These are phyloP conservation scores for barley (Hordeum vulgare) DNA, from an alignment of 176 grass and related monocot species.

Conservation along the genomic window DNA sequence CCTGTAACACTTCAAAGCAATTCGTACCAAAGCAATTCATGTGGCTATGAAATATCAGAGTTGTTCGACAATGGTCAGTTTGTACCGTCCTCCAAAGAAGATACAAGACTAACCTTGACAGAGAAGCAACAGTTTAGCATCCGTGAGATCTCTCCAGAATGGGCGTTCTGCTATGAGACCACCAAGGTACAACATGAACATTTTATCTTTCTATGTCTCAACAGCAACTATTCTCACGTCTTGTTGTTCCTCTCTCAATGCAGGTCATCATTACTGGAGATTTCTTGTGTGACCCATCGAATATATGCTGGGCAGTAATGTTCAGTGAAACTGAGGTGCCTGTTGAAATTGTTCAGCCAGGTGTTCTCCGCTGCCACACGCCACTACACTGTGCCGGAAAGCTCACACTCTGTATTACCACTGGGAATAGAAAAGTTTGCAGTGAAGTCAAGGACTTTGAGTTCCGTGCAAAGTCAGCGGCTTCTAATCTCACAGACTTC, in stretches of 20 bases:
- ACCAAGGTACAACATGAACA: conserved; percentile 64
- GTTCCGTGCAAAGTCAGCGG: conserved; percentile 46
- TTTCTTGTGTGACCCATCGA: conserved; percentile 62
- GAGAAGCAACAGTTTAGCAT: conserved; percentile 66
- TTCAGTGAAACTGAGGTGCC: conserved; percentile 77
- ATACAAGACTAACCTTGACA: conserved; percentile 36
- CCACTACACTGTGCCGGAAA: conserved; percentile 64
- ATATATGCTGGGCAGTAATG: conserved; percentile 60
- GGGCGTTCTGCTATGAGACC: conserved; percentile 79
- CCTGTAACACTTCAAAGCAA: conserved; percentile 23
- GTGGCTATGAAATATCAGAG: conserved; percentile 38
- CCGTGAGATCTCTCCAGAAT: conserved; percentile 86
- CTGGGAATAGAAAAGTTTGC: conserved; percentile 77
- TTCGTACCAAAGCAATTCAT: conserved; percentile 22
- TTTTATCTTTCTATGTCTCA: not conserved
- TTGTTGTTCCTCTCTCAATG: conserved; percentile 4
- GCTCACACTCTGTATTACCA: conserved; percentile 58
- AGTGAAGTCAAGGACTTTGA: conserved; percentile 88
- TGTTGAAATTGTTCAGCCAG: conserved; percentile 79
- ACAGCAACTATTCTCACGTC: conserved; percentile 19
- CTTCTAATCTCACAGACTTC: conserved; percentile 29
- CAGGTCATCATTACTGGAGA: conserved; percentile 92
- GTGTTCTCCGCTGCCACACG: conserved; percentile 79
- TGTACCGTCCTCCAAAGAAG: conserved; percentile 31
- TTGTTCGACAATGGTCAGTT: conserved; percentile 49